Evolutionary conservation across 2,329 filamentous ascomycete species (phyloP).

Genomic region (Fusarium sp.): DNA sequence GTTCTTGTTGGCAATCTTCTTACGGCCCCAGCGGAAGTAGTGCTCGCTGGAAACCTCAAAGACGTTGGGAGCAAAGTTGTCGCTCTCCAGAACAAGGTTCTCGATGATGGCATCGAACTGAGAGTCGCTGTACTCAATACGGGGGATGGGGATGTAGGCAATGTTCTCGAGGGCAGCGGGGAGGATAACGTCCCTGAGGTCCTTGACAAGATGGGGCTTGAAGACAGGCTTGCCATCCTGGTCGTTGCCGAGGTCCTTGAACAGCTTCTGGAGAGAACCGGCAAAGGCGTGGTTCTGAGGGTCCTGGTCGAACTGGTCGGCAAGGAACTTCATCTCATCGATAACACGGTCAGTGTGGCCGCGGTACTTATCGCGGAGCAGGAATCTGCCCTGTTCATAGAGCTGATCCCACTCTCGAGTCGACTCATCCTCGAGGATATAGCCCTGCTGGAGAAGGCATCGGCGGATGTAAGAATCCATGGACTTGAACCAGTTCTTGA

Average conservation of each 20-base stretch:
- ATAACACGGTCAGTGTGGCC: slow-evolving; percentile 85
- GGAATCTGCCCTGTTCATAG: slow-evolving; percentile 85
- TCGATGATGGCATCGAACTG: slow-evolving; percentile 90
- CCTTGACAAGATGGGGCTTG: slow-evolving; percentile 93
- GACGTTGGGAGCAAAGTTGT: slow-evolving; percentile 95
- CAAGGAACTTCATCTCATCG: slow-evolving; percentile 91
- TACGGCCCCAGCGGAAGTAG: slow-evolving; percentile 94
- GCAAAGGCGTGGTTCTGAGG: slow-evolving; percentile 85
- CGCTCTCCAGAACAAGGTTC: slow-evolving; percentile 93
- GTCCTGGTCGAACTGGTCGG: slow-evolving; percentile 89
- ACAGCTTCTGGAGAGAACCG: slow-evolving; percentile 81
- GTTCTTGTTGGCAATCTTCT: slow-evolving; percentile 82
- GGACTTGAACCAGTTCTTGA: slow-evolving; percentile 88
- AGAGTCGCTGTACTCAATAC: slow-evolving; percentile 90
- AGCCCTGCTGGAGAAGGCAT: slow-evolving; percentile 89
- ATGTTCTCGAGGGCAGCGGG: slow-evolving; percentile 84
- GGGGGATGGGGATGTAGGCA: slow-evolving; percentile 90
- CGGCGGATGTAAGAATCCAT: slow-evolving; percentile 82
- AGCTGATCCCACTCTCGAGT: slow-evolving; percentile 85
- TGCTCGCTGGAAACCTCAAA: slow-evolving; percentile 91
- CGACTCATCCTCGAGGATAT: slow-evolving; percentile 83
- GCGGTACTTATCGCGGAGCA: slow-evolving; percentile 90
- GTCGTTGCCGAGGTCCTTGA: slow-evolving; percentile 88
- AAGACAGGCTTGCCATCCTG: slow-evolving; percentile 85
- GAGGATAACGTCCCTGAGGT: slow-evolving; percentile 86